These are phyloP conservation scores for Irpex sp. DNA, from an alignment of 1,284 basidiomycete species.

Conservation along the genomic window DNA sequence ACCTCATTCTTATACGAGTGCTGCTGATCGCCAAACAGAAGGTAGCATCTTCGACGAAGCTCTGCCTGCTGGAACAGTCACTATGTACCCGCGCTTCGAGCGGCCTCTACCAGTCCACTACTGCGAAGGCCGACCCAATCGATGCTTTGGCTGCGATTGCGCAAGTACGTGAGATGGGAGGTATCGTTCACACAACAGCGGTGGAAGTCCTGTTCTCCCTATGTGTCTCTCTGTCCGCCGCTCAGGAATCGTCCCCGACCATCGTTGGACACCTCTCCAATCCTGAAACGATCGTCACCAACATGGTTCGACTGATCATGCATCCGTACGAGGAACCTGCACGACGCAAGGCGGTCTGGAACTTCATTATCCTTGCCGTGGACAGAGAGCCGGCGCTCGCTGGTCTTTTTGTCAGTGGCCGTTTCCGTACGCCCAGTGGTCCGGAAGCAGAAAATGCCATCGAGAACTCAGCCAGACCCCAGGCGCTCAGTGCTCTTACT, in stretches of 20 bases:
- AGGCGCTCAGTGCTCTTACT: slow-evolving; percentile 51
- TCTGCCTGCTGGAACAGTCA: slow-evolving; percentile 71
- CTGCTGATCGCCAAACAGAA: slow-evolving; percentile 62
- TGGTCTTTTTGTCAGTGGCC: slow-evolving; percentile 75
- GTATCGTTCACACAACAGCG: slow-evolving; percentile 57
- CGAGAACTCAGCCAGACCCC: slow-evolving; percentile 24
- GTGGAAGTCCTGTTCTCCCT: slow-evolving; percentile 64
- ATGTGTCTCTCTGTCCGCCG: slow-evolving; percentile 59
- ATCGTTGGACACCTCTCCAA: slow-evolving; percentile 72
- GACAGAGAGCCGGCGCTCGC: slow-evolving; percentile 88
- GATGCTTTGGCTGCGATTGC: slow-evolving; percentile 68
- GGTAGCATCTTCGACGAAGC: slow-evolving; percentile 35
- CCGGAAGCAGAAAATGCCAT: slow-evolving; percentile 37
- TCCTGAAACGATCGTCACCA: slow-evolving; percentile 62
- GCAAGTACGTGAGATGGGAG: slow-evolving; percentile 57
- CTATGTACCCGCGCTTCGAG: slow-evolving; percentile 60
- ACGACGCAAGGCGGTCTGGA: slow-evolving; percentile 78
- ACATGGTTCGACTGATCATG: slow-evolving; percentile 61
- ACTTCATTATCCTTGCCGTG: slow-evolving; percentile 78
- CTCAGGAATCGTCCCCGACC: slow-evolving; percentile 57
- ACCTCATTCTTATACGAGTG: slow-evolving; percentile 58
- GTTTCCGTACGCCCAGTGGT: slow-evolving; percentile 48
- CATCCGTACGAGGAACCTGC: slow-evolving; percentile 69
- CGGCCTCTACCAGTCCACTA: slow-evolving; percentile 37
- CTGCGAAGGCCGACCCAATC: slow-evolving; percentile 58